Evolutionary conservation across 2,329 filamentous ascomycete genomes (phyloP), one percentile per base, ranked within the genome.

Genomic region (Trichoderma atroviride): DNA sequence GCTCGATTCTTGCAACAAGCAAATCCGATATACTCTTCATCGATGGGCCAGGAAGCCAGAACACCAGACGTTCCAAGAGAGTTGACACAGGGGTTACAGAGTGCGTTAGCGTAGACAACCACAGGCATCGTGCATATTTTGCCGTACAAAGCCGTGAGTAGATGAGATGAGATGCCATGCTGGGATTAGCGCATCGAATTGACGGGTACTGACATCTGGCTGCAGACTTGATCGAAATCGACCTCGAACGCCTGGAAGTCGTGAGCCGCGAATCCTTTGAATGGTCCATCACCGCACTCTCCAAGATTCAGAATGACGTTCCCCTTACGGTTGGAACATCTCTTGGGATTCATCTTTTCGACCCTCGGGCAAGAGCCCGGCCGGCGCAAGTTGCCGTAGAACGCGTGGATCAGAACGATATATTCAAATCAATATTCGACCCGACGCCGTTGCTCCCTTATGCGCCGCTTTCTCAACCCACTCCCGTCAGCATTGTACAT

Each of bases 311-410:
- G 73, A 82, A 88, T 60, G 85, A 86, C 0, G 85, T 90, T 0
- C 93, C 94, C 0, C 79, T 98, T 47, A 96, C 94, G 0, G 88
- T 98, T 16, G 95, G 93, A 27, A 97, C 93, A 1, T 92, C 91
- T 62, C 84, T 90, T 70, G 93, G 92, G 1, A 83, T 98, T 1
- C 92, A 97, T 76, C 86, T 97, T 5, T 89, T 96, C 76, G 95
- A 98, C 78, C 87, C 90, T 31, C 87, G 94, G 59, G 83, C 79
- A 16, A 77, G 80, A 47, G 75, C 75, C 19, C 74, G 75, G 16
- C 74, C 74, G 11, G 74, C 74, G 29, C 74, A 74, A 19, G 79
- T 83, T 58, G 73, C 70, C 9, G 74, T 74, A 19, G 83, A 84
- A 70, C 76, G 76, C 29, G 73, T 86, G 33, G 76, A 81, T 11